phyloP scores from a whole-genome alignment of 768 basidiomycete species.

The Crassisporium funariophilum region DNA sequence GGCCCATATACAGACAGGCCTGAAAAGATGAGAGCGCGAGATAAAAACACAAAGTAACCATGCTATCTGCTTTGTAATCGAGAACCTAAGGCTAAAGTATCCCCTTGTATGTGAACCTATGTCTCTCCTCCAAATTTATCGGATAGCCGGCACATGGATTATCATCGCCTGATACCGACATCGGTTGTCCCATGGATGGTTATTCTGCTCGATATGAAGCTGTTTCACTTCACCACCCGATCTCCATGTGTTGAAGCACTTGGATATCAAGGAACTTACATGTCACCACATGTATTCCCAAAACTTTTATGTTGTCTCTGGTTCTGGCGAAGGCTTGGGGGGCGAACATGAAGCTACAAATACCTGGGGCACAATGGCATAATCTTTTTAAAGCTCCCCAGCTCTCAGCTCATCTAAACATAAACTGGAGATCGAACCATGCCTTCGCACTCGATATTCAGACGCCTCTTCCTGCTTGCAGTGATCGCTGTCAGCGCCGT shows the following conservation, averaged over 20 bases:
- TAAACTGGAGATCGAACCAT: conserved; percentile 10
- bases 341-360: conserved; percentile 16
- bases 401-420: neutral
- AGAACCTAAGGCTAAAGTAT: no score
- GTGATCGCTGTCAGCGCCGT: conserved; percentile 22
- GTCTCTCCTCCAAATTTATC: conserved; percentile 16
- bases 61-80: no score
- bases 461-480: conserved; percentile 26
- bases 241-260: no score
- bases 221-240: neutral
- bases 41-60: no score
- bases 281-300: no score
- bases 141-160: conserved; percentile 12
- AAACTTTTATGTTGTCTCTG: no score
- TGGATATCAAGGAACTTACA: no score
- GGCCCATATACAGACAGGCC: no score
- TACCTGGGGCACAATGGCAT: conserved; percentile 1
- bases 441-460: conserved; percentile 19
- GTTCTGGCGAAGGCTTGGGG: neutral
- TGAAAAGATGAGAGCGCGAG: no score
- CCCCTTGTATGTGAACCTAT: no score
- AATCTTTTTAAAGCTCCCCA: conserved; percentile 5
- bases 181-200: conserved; percentile 5
- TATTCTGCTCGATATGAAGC: conserved; percentile 7
- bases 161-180: conserved; percentile 17